phyloP scores from a whole-genome alignment of 1,284 basidiomycete genomes.

The Cryptococcus wingfieldii region DNA sequence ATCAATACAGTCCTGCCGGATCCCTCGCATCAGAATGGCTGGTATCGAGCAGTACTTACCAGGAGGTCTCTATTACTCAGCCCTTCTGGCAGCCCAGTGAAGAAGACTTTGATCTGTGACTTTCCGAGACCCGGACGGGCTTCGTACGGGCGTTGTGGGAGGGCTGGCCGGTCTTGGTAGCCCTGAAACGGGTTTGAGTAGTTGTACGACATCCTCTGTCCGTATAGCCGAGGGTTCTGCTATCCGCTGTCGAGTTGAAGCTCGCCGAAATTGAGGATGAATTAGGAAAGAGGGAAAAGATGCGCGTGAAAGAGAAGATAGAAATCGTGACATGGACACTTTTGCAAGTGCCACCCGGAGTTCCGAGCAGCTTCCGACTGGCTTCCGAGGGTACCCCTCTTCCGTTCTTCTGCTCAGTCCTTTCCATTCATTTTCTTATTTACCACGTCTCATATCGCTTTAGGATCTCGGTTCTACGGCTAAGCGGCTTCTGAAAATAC shows the following conservation, averaged over 20 bases:
- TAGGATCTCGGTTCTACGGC: too few species aligned
- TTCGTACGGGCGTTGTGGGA: neutral
- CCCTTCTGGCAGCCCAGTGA: neutral
- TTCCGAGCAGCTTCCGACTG: too few species aligned
- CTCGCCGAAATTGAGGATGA: neutral
- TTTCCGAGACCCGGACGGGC: neutral
- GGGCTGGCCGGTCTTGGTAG: neutral
- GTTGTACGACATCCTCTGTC: neutral
- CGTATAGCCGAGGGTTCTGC: too few species aligned
- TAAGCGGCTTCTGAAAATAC: too few species aligned
- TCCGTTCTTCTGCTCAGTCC: too few species aligned
- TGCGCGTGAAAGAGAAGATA: neutral
- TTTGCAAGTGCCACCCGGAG: too few species aligned
- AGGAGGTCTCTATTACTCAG: neutral
- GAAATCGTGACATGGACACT: slow-evolving; percentile 10
- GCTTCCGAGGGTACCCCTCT: too few species aligned
- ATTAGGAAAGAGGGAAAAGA: neutral
- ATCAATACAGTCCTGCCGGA: too few species aligned
- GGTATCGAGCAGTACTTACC: too few species aligned
- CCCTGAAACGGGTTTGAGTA: neutral
- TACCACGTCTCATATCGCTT: too few species aligned
- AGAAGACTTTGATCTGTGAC: neutral
- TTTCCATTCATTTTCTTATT: too few species aligned
- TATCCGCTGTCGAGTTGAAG: neutral
- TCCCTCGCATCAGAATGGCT: too few species aligned